Evolutionary conservation across 495 filamentous ascomycete genomes (phyloP).

Genomic region (Aspergillus biplanus): DNA sequence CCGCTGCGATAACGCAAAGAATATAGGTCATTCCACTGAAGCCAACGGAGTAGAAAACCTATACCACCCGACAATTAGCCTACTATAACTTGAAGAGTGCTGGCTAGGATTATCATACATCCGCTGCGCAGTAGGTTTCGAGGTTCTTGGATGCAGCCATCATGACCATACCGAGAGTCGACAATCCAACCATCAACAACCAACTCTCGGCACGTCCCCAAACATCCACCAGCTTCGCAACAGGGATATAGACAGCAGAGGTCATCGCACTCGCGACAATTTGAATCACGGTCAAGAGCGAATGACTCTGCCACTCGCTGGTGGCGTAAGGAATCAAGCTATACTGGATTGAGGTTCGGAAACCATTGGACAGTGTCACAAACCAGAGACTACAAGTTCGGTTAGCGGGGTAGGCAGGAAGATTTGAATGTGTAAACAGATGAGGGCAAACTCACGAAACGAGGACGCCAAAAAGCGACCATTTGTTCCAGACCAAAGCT

Average conservation of each 20-base stretch:
- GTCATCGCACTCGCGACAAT: conserved; percentile 51
- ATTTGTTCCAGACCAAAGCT: too few species aligned
- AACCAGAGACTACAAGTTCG: too few species aligned
- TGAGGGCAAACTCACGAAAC: too few species aligned
- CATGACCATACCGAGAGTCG: conserved; percentile 47
- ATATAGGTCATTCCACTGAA: conserved; percentile 60
- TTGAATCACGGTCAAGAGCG: conserved; percentile 35
- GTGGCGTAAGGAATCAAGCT: conserved; percentile 37
- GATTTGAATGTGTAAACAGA: too few species aligned
- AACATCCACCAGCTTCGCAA: conserved; percentile 68
- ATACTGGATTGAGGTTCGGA: conserved; percentile 22
- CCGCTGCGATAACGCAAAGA: conserved; percentile 61
- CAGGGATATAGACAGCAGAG: conserved; percentile 61
- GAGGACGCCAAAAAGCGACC: too few species aligned
- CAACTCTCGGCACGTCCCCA: conserved; percentile 63
- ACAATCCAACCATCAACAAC: conserved; percentile 41
- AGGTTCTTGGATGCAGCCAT: conserved; percentile 54
- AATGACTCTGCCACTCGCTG: conserved; percentile 36
- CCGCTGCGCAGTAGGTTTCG: conserved; percentile 48
- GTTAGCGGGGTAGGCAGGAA: too few species aligned
- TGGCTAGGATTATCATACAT: conserved; percentile 30
- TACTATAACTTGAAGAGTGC: background rate
- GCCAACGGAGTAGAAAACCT: conserved; percentile 56
- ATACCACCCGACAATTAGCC: background rate
- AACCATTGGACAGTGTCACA: conserved; percentile 14